phyloP scores from a whole-genome alignment of 2,329 filamentous ascomycete genomes.

The Aspergillus phoenicis region DNA sequence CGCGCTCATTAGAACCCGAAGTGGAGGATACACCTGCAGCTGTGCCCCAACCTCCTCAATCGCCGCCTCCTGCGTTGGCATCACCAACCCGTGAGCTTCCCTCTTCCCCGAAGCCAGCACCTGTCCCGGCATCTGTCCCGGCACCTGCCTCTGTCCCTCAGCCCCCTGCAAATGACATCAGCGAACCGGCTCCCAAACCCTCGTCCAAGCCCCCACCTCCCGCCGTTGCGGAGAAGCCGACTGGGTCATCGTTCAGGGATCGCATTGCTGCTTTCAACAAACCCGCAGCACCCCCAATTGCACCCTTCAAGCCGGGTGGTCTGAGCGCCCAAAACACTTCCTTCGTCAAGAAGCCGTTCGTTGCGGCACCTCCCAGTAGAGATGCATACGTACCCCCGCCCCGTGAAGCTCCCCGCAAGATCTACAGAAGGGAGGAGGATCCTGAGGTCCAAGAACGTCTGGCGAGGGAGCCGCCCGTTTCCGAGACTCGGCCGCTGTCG shows the following conservation, averaged over 20 bases:
- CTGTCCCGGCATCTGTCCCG: slow-evolving; percentile 31
- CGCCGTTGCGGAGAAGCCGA: slow-evolving; percentile 70
- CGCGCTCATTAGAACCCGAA: slow-evolving; percentile 40
- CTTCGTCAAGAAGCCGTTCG: slow-evolving; percentile 96
- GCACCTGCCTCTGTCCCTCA: slow-evolving; percentile 34
- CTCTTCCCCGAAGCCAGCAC: slow-evolving; percentile 30
- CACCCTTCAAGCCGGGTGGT: slow-evolving; percentile 83
- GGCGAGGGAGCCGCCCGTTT: slow-evolving; percentile 37
- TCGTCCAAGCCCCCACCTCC: slow-evolving; percentile 65
- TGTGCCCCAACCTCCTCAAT: slow-evolving; percentile 31
- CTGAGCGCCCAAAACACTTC: slow-evolving; percentile 59
- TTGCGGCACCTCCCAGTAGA: slow-evolving; percentile 89
- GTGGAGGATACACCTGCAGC: slow-evolving; percentile 25
- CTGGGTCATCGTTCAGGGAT: slow-evolving; percentile 80
- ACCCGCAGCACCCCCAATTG: slow-evolving; percentile 76
- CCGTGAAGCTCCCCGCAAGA: slow-evolving; percentile 71
- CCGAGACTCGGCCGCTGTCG: slow-evolving; percentile 33
- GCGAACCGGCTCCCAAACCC: slow-evolving; percentile 45
- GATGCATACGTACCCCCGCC: slow-evolving; percentile 82
- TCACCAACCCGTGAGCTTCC: slow-evolving; percentile 29
- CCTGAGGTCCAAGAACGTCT: slow-evolving; percentile 50
- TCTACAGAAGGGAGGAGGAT: slow-evolving; percentile 87
- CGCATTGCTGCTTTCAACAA: slow-evolving; percentile 98
- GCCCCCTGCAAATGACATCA: slow-evolving; percentile 32
- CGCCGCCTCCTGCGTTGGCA: slow-evolving; percentile 27